Conservation (phyloP, 176 grass and related monocot species). For the Aegilops sharonensis region DNA sequence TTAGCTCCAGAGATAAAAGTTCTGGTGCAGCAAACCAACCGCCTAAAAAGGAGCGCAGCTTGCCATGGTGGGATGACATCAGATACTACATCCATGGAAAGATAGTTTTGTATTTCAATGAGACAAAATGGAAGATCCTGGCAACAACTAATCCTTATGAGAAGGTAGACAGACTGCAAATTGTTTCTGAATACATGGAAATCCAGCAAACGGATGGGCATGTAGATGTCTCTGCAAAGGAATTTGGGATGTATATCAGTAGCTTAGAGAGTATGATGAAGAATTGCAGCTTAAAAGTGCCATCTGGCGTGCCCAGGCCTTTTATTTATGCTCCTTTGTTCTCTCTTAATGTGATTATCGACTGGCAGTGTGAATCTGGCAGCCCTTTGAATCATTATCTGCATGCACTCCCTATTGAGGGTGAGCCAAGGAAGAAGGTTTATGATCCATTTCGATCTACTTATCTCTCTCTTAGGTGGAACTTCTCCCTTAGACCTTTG, state of each 20-base stretch:
- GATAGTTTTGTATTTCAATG: conserved; percentile 75
- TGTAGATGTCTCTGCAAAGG: conserved; percentile 87
- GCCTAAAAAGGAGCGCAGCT: conserved; percentile 92
- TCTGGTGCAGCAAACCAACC: conserved; percentile 37
- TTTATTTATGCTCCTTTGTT: conserved; percentile 88
- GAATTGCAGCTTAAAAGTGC: conserved; percentile 83
- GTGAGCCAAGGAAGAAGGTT: conserved; percentile 84
- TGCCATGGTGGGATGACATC: conserved; percentile 99
- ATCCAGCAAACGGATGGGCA: conserved; percentile 92
- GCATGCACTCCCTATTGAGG: conserved; percentile 86
- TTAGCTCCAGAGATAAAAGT: conserved; percentile 64
- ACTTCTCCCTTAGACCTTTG: conserved; percentile 84
- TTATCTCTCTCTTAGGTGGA: conserved; percentile 96
- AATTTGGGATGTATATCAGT: conserved; percentile 94
- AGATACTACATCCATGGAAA: conserved; percentile 99
- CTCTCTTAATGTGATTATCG: conserved; percentile 87
- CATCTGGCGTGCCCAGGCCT: conserved; percentile 57
- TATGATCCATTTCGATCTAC: conserved; percentile 96
- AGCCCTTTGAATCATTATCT: conserved; percentile 94
- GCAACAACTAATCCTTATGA: conserved; percentile 96
- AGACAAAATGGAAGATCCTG: conserved; percentile 88
- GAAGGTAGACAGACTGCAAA: conserved; percentile 86
- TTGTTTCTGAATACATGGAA: conserved; percentile 91
- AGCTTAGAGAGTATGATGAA: conserved; percentile 91
- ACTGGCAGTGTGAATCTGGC: conserved; percentile 97